Conservation (phyloP, 176 grass and related monocot genomes). For the Juncus effusus region DNA sequence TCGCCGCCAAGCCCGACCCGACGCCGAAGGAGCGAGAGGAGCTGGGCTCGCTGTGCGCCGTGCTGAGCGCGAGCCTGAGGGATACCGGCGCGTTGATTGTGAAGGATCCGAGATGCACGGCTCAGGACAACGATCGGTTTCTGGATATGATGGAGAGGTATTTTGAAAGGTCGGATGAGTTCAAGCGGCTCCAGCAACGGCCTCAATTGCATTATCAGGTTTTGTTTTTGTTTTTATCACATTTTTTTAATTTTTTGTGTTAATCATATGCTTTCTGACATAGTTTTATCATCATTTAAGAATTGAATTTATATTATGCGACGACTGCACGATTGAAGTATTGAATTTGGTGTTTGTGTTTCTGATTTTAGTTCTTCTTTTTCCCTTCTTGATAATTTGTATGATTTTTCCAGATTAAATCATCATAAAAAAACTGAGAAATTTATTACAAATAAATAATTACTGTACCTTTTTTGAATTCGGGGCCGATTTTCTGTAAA, state of each 20-base stretch:
- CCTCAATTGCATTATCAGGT: constrained; percentile 98
- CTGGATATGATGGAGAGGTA: constrained; percentile 93
- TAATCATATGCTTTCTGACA: not conserved
- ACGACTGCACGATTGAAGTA: not conserved
- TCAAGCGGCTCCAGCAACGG: constrained; percentile 79
- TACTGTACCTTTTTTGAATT: constrained; percentile 92
- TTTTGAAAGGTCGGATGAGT: constrained; percentile 71
- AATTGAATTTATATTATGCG: not conserved
- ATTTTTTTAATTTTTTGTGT: not conserved
- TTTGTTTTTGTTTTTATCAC: not conserved
- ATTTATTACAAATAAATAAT: not conserved
- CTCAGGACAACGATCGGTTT: constrained; percentile 81
- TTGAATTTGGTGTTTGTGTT: not conserved
- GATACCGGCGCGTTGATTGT: constrained; percentile 88
- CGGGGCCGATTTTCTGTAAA: constrained; percentile 81
- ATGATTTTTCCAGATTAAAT: too few relatives aligned
- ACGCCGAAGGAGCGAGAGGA: constrained; percentile 22
- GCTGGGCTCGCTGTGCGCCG: constrained; percentile 59
- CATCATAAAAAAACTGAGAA: not conserved
- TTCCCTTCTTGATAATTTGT: too few relatives aligned
- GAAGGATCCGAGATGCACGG: constrained; percentile 89
- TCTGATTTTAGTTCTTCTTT: too few relatives aligned
- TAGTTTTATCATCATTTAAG: not conserved
- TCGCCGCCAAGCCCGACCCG: constrained; percentile 12
- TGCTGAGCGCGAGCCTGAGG: constrained; percentile 71